Evolutionary conservation across 805 yeast genomes (phyloP).

Genomic region (Maudiozyma pseudohumilis): DNA sequence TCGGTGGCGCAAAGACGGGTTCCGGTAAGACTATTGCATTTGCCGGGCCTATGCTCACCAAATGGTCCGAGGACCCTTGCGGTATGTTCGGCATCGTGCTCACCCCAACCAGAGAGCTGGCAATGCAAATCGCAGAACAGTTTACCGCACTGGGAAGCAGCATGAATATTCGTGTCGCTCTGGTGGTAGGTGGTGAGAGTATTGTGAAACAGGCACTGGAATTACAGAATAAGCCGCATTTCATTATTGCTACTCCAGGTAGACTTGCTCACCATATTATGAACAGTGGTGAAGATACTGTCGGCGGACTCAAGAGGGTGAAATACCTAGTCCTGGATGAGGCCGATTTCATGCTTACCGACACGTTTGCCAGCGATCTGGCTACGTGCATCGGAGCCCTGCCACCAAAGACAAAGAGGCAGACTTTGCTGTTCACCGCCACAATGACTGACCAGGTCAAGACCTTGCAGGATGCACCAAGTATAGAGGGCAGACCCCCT

Average conservation of each 20-base stretch:
- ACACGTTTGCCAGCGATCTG: constrained; percentile 74
- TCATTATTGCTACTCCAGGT: constrained; percentile 96
- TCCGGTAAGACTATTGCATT: constrained; percentile 96
- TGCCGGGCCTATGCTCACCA: constrained; percentile 92
- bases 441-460: constrained; percentile 91
- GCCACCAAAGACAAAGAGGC: constrained; percentile 66
- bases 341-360: constrained; percentile 84
- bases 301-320: constrained; percentile 45
- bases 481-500: constrained; percentile 42
- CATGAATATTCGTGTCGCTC: constrained; percentile 73
- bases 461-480: constrained; percentile 44
- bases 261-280: constrained; percentile 85
- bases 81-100: constrained; percentile 84
- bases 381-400: constrained; percentile 59
- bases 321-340: constrained; percentile 85
- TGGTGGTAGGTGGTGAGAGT: constrained; percentile 92
- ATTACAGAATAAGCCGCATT: constrained; percentile 78
- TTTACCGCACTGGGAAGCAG: constrained; percentile 84
- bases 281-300: constrained; percentile 74
- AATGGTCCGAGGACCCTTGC: constrained; percentile 91
- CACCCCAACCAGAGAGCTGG: constrained; percentile 91
- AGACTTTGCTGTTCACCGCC: constrained; percentile 87
- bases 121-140: constrained; percentile 95
- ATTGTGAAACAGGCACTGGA: constrained; percentile 80
- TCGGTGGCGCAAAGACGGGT: constrained; percentile 98